Conservation (phyloP, 371 early-diverging fungal species). For the Mortierella sp. region DNA sequence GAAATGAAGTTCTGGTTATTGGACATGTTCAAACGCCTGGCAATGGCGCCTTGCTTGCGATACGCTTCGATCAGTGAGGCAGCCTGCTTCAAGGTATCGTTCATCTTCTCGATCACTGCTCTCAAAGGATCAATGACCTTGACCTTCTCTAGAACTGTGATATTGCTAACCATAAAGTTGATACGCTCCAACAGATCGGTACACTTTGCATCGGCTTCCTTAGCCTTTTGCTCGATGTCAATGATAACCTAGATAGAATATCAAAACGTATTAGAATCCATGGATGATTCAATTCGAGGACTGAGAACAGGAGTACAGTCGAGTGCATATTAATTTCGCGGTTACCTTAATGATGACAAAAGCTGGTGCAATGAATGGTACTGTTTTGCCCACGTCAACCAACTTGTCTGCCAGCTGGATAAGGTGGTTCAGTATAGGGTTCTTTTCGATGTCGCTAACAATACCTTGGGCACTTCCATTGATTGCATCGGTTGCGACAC, state of each 20-base stretch:
- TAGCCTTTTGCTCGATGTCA: constrained; percentile 58
- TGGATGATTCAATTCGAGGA: background rate
- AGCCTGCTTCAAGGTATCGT: constrained; percentile 55
- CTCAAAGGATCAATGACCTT: constrained; percentile 36
- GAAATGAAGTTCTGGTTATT: constrained; percentile 59
- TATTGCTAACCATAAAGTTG: constrained; percentile 61
- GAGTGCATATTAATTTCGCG: background rate
- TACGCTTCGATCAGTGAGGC: constrained; percentile 61
- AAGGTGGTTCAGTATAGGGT: constrained; percentile 39
- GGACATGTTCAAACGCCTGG: constrained; percentile 61
- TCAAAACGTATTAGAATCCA: background rate
- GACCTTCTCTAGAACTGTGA: constrained; percentile 57
- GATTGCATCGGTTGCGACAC: constrained; percentile 19
- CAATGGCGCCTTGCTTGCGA: constrained; percentile 62
- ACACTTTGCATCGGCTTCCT: constrained; percentile 63
- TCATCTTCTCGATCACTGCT: constrained; percentile 56
- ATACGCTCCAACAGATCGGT: constrained; percentile 63
- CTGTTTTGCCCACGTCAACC: constrained; percentile 58
- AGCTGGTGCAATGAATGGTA: constrained; percentile 63
- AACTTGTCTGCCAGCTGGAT: constrained; percentile 56
- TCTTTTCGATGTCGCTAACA: constrained; percentile 24
- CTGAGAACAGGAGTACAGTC: background rate
- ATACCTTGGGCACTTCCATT: constrained; percentile 8
- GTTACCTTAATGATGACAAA: constrained; percentile 58
- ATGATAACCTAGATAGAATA: constrained; percentile 56